A percentile compares a stretch with the other conserved stretches of the same genome.
These are phyloP conservation scores for Botrytis paeoniae DNA, from an alignment of 2,329 filamentous ascomycete species.

Conservation along the genomic window DNA sequence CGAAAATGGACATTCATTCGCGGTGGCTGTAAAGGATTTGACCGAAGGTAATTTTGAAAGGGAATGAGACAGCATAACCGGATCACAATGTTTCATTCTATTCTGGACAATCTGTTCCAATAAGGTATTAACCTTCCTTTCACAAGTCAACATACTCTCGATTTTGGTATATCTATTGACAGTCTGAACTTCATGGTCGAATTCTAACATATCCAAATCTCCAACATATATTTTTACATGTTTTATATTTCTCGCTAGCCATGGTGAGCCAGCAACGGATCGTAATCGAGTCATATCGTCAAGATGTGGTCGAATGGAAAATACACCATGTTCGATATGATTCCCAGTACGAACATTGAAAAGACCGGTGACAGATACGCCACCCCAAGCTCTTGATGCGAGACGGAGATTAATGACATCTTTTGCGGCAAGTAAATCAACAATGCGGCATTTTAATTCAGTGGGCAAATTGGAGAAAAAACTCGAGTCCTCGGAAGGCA, in stretches of 20 bases:
- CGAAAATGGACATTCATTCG: slow-evolving; percentile 11
- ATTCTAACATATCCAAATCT: slow-evolving; percentile 18
- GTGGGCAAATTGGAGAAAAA: not conserved
- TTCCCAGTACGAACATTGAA: not conserved
- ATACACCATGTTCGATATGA: slow-evolving; percentile 2
- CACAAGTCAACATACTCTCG: slow-evolving; percentile 3
- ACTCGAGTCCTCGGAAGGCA: not conserved
- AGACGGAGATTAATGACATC: slow-evolving; percentile 14
- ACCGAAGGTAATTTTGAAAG: not conserved
- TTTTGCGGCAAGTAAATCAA: slow-evolving; percentile 9
- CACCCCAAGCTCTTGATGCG: not conserved
- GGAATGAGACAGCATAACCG: not conserved
- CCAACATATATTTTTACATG: slow-evolving; percentile 17
- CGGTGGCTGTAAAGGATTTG: slow-evolving; percentile 1
- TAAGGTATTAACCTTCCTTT: not conserved
- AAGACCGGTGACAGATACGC: slow-evolving; percentile 7
- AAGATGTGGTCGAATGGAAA: slow-evolving; percentile 11
- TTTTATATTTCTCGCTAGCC: slow-evolving; percentile 13
- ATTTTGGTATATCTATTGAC: slow-evolving; percentile 13
- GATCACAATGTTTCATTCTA: slow-evolving; percentile 12
- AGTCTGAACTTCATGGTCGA: slow-evolving; percentile 16
- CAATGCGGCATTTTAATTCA: slow-evolving; percentile 10
- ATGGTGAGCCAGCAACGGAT: slow-evolving; percentile 2
- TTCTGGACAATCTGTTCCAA: slow-evolving; percentile 10
- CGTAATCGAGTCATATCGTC: slow-evolving; percentile 15